These are phyloP conservation scores for Schizochytrium sp. DNA, from an alignment of 108 stramenopile species.

Conservation along the genomic window DNA sequence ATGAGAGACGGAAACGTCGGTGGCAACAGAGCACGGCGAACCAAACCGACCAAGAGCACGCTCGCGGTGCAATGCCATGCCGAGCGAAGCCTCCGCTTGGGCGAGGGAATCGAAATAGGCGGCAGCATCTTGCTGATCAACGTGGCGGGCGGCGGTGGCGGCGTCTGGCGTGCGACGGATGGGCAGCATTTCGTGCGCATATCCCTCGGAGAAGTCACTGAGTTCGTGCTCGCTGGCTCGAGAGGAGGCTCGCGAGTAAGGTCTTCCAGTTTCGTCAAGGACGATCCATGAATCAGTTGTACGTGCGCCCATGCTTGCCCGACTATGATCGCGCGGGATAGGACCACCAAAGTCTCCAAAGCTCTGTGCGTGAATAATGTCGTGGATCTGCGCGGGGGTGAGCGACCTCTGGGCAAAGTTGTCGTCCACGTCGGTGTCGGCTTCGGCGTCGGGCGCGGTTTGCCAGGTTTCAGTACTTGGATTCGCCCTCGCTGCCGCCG, in stretches of 20 bases:
- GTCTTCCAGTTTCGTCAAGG: neutral
- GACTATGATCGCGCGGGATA: neutral
- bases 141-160: neutral
- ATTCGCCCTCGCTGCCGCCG: too few species aligned
- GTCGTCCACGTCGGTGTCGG: too few species aligned
- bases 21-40: neutral
- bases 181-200: neutral
- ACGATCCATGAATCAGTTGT: neutral
- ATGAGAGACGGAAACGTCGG: neutral
- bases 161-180: neutral
- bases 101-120: neutral
- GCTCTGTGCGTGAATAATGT: too few species aligned
- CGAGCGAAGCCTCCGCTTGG: neutral
- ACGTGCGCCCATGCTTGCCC: neutral
- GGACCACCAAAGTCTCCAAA: neutral
- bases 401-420: too few species aligned
- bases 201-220: neutral
- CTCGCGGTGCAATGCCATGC: neutral
- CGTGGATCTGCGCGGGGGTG: too few species aligned
- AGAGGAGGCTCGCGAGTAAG: neutral
- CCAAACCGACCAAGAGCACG: neutral
- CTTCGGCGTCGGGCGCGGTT: too few species aligned
- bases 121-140: neutral
- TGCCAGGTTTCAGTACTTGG: too few species aligned
- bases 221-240: neutral